phyloP scores from a whole-genome alignment of 768 basidiomycete genomes.

The Phylloporus sp. region DNA sequence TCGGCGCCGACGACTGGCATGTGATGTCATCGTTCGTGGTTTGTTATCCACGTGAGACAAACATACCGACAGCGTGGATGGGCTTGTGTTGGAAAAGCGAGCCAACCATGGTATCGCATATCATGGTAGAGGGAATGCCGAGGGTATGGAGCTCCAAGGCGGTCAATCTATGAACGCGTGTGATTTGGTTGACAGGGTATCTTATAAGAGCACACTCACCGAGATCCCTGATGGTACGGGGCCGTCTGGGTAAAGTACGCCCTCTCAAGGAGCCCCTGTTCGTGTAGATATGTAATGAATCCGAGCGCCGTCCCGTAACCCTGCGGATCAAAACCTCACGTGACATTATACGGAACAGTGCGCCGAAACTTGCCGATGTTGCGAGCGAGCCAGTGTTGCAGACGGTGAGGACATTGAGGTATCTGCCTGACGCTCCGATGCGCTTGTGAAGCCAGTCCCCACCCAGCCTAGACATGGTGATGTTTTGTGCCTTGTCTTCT shows the following conservation, averaged over 20 bases:
- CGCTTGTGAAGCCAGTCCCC: slow-evolving; percentile 75
- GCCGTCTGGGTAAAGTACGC: slow-evolving; percentile 94
- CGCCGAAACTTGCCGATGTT: slow-evolving; percentile 59
- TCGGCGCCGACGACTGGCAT: slow-evolving; percentile 77
- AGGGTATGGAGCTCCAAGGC: slow-evolving; percentile 85
- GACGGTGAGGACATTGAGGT: slow-evolving; percentile 83
- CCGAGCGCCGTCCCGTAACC: slow-evolving; percentile 96
- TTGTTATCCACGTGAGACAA: background rate
- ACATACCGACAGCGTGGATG: slow-evolving; percentile 75
- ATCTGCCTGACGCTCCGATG: slow-evolving; percentile 35
- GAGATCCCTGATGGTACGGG: slow-evolving; percentile 91
- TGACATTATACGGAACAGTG: slow-evolving; percentile 2
- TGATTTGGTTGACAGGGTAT: background rate
- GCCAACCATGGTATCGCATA: slow-evolving; percentile 97
- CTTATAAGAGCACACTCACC: slow-evolving; percentile 35
- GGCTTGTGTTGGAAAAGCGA: slow-evolving; percentile 85
- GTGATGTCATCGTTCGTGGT: background rate
- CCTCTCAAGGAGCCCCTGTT: slow-evolving; percentile 67
- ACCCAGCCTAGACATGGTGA: slow-evolving; percentile 78
- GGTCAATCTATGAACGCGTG: slow-evolving; percentile 57
- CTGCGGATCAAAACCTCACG: slow-evolving; percentile 37
- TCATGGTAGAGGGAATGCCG: slow-evolving; percentile 84
- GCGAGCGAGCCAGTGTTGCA: slow-evolving; percentile 98
- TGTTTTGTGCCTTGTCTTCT: slow-evolving; percentile 87
- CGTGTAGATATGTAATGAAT: slow-evolving; percentile 85